These are phyloP conservation scores for Verbascum thapsus DNA, from an alignment of 257 asterid genomes.

Conservation along the genomic window DNA sequence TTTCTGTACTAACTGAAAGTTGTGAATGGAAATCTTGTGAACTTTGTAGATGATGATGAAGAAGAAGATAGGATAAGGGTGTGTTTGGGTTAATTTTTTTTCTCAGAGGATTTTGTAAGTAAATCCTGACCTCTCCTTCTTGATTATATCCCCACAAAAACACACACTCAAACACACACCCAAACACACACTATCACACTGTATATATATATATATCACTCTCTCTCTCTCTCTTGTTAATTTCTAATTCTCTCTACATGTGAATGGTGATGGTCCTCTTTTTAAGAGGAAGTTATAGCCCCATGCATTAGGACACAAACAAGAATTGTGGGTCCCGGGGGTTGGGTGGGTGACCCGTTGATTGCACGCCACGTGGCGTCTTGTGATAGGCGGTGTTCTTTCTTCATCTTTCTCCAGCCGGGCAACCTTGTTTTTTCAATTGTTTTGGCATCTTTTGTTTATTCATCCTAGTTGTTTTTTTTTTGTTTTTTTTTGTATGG, in stretches of 20 bases:
- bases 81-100: constrained; percentile 38
- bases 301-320: constrained; percentile 50
- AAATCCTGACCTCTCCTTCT: constrained; percentile 78
- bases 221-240: constrained; percentile 27
- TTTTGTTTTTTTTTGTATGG: too few species aligned
- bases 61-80: constrained; percentile 73
- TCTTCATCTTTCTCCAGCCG: constrained; percentile 27
- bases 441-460: constrained; percentile 32
- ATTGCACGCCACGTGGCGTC: constrained; percentile 48
- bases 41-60: constrained; percentile 24
- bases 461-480: constrained; percentile 18
- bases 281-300: constrained; percentile 32
- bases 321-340: constrained; percentile 38
- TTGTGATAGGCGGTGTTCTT: not conserved
- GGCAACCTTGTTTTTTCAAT: constrained; percentile 50
- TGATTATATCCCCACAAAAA: constrained; percentile 23
- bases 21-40: constrained; percentile 42
- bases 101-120: constrained; percentile 45
- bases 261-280: constrained; percentile 47
- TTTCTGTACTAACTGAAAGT: constrained; percentile 18
- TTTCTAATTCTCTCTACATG: constrained; percentile 27
- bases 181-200: not conserved
- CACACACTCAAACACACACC: constrained; percentile 1
- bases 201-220: not conserved
- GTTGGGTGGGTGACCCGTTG: constrained; percentile 31